Conservation (phyloP, 352 stramenopile species). For the Pythium rishiriense region DNA sequence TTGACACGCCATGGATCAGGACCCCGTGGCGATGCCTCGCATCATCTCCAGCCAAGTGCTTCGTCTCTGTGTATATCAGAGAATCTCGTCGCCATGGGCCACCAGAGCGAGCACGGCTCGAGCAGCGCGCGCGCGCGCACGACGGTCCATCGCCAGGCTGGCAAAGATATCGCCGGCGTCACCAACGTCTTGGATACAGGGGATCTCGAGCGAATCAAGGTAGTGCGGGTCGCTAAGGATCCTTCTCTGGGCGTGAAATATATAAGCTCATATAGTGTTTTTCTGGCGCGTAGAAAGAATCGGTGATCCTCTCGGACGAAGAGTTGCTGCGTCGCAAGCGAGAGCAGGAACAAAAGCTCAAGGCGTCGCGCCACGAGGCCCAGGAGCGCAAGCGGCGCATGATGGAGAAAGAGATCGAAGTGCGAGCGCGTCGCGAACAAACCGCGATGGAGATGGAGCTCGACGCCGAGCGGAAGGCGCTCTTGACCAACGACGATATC, state of each 20-base stretch:
- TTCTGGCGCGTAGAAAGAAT: conserved; percentile 32
- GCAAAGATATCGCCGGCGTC: conserved; percentile 62
- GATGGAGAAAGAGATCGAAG: conserved; percentile 76
- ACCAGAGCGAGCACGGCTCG: conserved; percentile 11
- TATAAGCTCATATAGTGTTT: neutral
- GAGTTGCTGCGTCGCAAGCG: conserved; percentile 40
- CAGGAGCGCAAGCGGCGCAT: conserved; percentile 73
- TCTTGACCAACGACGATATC: conserved; percentile 67
- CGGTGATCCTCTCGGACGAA: conserved; percentile 60
- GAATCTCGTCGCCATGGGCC: neutral
- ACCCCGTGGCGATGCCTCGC: neutral
- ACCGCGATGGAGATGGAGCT: conserved; percentile 74
- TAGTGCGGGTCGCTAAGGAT: conserved; percentile 11
- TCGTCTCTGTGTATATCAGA: too few species aligned
- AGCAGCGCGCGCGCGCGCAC: conserved; percentile 28
- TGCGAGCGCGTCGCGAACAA: conserved; percentile 64
- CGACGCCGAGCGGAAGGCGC: conserved; percentile 57
- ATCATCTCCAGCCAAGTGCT: too few species aligned
- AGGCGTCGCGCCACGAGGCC: conserved; percentile 49
- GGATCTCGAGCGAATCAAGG: conserved; percentile 57
- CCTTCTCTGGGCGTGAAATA: neutral
- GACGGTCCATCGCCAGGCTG: conserved; percentile 44
- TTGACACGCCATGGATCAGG: conserved; percentile 1
- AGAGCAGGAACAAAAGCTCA: conserved; percentile 43
- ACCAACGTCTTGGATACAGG: conserved; percentile 34